Evolutionary conservation across 225 moss, liverwort and hornwort genomes (phyloP).

Genomic region (Marchantia paleacea): DNA sequence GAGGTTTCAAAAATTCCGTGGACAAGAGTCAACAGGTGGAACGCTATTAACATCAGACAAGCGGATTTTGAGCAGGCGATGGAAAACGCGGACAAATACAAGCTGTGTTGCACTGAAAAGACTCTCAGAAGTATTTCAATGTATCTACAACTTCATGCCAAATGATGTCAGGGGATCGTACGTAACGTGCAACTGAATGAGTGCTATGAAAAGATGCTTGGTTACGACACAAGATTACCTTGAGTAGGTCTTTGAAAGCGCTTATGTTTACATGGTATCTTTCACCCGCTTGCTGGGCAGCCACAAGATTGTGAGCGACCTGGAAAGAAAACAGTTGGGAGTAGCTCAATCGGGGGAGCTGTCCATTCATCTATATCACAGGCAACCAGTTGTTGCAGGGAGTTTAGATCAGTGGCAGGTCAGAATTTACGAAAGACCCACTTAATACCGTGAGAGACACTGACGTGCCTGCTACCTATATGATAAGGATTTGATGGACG

Average conservation of each 20-base stretch:
- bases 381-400: not conserved
- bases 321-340: slow-evolving; percentile 46
- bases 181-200: not conserved
- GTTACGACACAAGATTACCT: slow-evolving; percentile 14
- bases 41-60: no score
- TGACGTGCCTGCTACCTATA: no score
- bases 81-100: no score
- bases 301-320: slow-evolving; percentile 34
- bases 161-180: not conserved
- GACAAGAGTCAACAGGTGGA: no score
- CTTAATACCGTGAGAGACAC: not conserved
- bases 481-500: not conserved
- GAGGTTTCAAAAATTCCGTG: no score
- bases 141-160: no score
- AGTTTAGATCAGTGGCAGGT: no score
- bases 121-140: no score
- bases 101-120: no score
- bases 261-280: slow-evolving; percentile 14
- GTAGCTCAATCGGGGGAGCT: slow-evolving; percentile 34
- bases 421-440: not conserved
- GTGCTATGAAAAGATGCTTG: not conserved
- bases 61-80: no score
- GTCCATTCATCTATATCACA: slow-evolving; percentile 30
- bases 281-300: slow-evolving; percentile 17
- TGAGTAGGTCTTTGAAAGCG: slow-evolving; percentile 24